Evolutionary conservation across 2,329 filamentous ascomycete species (phyloP), one percentile per base, ranked within the genome.

Genomic region (Gyromitra esculenta): DNA sequence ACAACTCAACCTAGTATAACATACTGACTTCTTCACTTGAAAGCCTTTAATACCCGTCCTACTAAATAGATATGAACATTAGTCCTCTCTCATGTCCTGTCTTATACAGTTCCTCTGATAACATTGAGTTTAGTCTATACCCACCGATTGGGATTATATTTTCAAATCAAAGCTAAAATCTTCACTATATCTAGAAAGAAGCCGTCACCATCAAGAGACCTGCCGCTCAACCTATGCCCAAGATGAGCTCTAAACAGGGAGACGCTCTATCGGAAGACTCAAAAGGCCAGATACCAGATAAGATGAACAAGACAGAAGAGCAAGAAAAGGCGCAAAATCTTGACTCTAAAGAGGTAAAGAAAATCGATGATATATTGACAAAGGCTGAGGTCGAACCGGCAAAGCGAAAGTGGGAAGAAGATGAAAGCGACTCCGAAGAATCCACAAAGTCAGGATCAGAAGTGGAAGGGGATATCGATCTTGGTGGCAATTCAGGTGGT

Each of bases 361-460:
- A 64, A 2, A 18, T 15, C 2, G 9, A 39, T 21, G n/a, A 37
- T 37, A 25, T 37, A 57, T 37, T 25, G 25, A 52, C 15, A 1
- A 8, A n/a, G 52, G 11, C 1, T 4, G 45, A 48, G n/a, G 39
- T 1, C 4, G 39, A 41, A 5, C 41, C 35, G 13, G 31, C 31
- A 41, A 70, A 62, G 43, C 15, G 56, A 21, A 70, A 70, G 18
- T 18, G 56, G 3, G 25, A 41, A 41, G 21, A 8, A 3, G 56
- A 62, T n/a, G 25, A 31, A 62, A 52, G 7, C 11, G 56, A 43
- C 54, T 1, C 11, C 13, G 43, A 7, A 13, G 43, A 25, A 31
- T 35, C 43, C 4, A 11, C 6, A 18, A 18, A 37, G 8, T 50
- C 25, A 21, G 41, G 11, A 21, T 31, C 1, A 18, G 11, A 25